Percentiles rank a stretch among this genome's conserved stretches.
These are phyloP conservation scores for Beta macrorhiza DNA, from an alignment of 179 eudicot species.

Conservation along the genomic window DNA sequence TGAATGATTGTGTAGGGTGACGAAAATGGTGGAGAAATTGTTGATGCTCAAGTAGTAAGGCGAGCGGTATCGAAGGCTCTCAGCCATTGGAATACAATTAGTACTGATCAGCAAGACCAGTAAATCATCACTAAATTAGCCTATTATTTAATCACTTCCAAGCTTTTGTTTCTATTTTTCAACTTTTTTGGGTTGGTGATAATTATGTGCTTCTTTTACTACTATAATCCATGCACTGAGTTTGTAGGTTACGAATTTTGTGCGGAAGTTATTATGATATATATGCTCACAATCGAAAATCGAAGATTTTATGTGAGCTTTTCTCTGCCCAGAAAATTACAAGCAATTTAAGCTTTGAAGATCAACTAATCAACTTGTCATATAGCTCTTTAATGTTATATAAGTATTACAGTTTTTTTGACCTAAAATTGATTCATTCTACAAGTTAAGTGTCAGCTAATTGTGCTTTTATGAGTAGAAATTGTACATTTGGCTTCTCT, in stretches of 20 bases:
- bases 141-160: constrained; percentile 17
- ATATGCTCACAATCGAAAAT: constrained; percentile 29
- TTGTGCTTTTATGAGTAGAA: too few species aligned
- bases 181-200: neutral
- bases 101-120: constrained; percentile 29
- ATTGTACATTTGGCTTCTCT: too few species aligned
- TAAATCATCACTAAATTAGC: constrained; percentile 10
- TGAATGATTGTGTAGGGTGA: constrained; percentile 43
- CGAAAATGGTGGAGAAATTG: constrained; percentile 50
- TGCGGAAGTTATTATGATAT: constrained; percentile 5
- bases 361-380: neutral
- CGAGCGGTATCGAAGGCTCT: constrained; percentile 65
- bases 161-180: neutral
- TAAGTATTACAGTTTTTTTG: neutral
- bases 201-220: constrained; percentile 15
- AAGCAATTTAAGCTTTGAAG: neutral
- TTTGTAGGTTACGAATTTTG: constrained; percentile 21
- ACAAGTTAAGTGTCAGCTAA: too few species aligned
- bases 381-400: neutral
- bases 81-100: constrained; percentile 51
- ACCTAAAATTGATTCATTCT: too few species aligned
- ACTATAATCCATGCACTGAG: constrained; percentile 5
- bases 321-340: neutral
- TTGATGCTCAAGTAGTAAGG: constrained; percentile 60
- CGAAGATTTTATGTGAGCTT: constrained; percentile 32